Evolutionary conservation across 1,284 basidiomycete genomes (phyloP).

Genomic region (Athelia psychrophila): DNA sequence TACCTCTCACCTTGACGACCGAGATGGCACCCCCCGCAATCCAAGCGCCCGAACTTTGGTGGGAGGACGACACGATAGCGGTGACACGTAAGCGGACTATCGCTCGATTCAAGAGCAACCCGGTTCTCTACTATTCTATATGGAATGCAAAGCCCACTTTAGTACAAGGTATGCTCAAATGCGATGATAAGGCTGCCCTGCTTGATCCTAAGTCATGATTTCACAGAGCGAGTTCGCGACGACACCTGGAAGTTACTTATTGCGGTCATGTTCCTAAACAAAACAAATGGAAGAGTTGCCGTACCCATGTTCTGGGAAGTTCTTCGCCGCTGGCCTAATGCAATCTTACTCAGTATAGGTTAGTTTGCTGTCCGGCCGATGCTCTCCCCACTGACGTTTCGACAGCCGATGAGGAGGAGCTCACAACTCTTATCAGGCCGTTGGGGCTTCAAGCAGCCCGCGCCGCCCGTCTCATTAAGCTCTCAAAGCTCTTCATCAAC

Average conservation of each 20-base stretch:
- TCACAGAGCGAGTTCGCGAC: conserved; percentile 40
- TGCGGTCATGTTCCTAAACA: conserved; percentile 53
- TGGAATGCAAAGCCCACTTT: not conserved
- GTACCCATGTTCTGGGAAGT: conserved; percentile 56
- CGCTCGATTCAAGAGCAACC: not conserved
- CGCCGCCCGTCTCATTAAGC: conserved; percentile 43
- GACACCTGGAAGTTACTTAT: conserved; percentile 56
- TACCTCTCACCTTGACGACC: too few relatives aligned
- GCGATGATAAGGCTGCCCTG: not conserved
- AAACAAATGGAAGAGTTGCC: conserved; percentile 48
- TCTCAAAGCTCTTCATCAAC: conserved; percentile 45
- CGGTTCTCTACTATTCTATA: not conserved
- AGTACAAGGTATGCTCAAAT: not conserved
- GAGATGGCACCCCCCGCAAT: not conserved
- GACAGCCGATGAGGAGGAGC: conserved; percentile 32
- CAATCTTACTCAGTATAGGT: conserved; percentile 50
- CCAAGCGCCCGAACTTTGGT: not conserved
- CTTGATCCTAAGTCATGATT: not conserved
- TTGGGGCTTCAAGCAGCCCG: conserved; percentile 55
- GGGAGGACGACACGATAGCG: not conserved
- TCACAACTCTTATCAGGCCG: conserved; percentile 39
- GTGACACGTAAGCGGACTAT: not conserved
- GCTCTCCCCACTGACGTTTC: conserved; percentile 1
- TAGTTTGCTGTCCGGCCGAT: conserved; percentile 2
- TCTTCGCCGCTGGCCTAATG: conserved; percentile 48